Percentiles rank a stretch among this genome's conserved stretches.
Conservation (phyloP, 345 rosid species). For the Toxicodendron radicans region DNA sequence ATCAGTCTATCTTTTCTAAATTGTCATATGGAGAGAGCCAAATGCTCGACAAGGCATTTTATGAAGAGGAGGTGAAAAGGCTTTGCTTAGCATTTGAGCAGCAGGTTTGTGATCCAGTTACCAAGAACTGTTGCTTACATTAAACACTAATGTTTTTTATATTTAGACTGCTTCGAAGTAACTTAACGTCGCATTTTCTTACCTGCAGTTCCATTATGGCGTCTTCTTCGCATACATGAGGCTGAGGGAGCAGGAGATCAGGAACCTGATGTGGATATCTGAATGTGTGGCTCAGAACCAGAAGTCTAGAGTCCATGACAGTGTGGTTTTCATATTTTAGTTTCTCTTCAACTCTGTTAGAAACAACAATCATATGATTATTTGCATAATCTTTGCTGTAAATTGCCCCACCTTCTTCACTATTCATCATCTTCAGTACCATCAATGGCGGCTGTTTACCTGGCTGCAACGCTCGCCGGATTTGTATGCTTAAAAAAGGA, state of each 20-base stretch:
- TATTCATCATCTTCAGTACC: slow-evolving; percentile 13
- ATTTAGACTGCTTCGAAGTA: not conserved
- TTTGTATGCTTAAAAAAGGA: slow-evolving; percentile 20
- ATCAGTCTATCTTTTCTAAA: slow-evolving; percentile 82
- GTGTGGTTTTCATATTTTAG: slow-evolving; percentile 92
- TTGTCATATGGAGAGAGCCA: slow-evolving; percentile 96
- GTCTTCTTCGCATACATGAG: slow-evolving; percentile 98
- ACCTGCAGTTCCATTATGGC: slow-evolving; percentile 81
- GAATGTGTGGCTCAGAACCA: slow-evolving; percentile 99
- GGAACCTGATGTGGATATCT: slow-evolving; percentile 98
- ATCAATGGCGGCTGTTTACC: slow-evolving; percentile 18
- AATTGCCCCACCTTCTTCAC: slow-evolving; percentile 1
- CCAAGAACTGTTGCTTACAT: not conserved
- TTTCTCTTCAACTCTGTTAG: not conserved
- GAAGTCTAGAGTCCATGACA: slow-evolving; percentile 97
- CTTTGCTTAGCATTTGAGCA: slow-evolving; percentile 96
- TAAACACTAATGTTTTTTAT: not conserved
- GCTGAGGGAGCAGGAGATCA: slow-evolving; percentile 97
- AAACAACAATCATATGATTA: not conserved
- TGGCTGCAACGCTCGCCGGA: slow-evolving; percentile 9
- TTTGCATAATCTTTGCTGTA: slow-evolving; percentile 16
- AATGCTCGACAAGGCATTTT: slow-evolving; percentile 96
- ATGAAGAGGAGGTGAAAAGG: slow-evolving; percentile 98
- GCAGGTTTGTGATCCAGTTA: slow-evolving; percentile 54
- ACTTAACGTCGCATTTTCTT: not conserved